Base-by-base conservation (phyloP, 2,329 filamentous ascomycete species). In the Fusarium sp. region DNA sequence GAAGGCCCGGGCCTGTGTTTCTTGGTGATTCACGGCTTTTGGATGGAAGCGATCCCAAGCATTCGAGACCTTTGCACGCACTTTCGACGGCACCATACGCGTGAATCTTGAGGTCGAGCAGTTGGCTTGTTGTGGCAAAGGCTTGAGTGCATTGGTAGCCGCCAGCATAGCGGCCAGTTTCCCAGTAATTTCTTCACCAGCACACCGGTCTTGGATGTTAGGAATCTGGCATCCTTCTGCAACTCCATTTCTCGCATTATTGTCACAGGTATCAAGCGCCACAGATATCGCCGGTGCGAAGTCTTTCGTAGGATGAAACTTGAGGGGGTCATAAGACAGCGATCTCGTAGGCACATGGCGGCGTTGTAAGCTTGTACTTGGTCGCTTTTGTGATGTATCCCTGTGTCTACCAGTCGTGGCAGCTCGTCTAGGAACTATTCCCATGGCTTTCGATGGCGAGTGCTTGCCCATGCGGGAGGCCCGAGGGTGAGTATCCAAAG, bases 161-260 rank as follows among this genome's bases (percentile, higher is more conserved):
- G 82, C 80, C 30, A 84, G 70, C 82, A 84, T 84, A 18, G 79
- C 79, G 9, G 63, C 60, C 17, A 83, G 70, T 64, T 84, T 84
- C n/a, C 79, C 63, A 32, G 79, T 78, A 36, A 84, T 78, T 32
- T 80, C 75, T 8, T 79, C 75, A 20, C 66, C 68, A 15, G 53
- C 44, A 50, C 47, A 57, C 28, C 66, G 64, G 35, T 39, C 42
- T 58, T 24, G 39, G 14, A 26, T 30, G 13, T 17, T 22, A 14
- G 36, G 22, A 24, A 22, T 54, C 28, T 28, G 56, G 17, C 22
- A 42, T n/a, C 28, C 55, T 10, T 66, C 63, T 30, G 38, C 24
- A n/a, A 35, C 54, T 47, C 50, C 57, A 13, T 36, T 59, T 42
- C 61, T 63, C 14, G 50, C 36, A 35, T 78, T 79, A 20, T 63